These are phyloP conservation scores for Bacidia gigantensis DNA, from an alignment of 495 filamentous ascomycete genomes.

Conservation along the genomic window DNA sequence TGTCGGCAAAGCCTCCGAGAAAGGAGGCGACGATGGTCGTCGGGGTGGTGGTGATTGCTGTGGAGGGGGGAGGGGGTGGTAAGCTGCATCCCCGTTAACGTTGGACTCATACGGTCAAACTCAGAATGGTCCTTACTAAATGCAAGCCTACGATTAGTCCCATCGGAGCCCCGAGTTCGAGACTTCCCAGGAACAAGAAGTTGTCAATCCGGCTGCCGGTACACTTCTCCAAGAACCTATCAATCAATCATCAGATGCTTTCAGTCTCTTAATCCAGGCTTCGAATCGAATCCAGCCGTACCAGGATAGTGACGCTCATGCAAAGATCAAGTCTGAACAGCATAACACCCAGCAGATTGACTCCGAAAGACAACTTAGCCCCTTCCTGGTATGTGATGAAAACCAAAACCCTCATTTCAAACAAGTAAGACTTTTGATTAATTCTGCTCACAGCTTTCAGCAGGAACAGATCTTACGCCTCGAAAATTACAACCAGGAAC, in stretches of 20 bases:
- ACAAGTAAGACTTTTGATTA: too few species aligned
- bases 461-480: slow-evolving; percentile 5
- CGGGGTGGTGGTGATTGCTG: too few species aligned
- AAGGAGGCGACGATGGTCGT: too few species aligned
- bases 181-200: slow-evolving; percentile 24
- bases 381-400: too few species aligned
- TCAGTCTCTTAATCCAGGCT: slow-evolving; percentile 46
- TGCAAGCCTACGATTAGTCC: background rate
- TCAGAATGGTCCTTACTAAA: background rate
- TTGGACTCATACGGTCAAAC: slow-evolving; percentile 9
- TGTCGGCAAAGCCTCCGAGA: too few species aligned
- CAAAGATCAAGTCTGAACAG: background rate
- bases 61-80: too few species aligned
- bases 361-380: slow-evolving; percentile 3
- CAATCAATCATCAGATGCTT: slow-evolving; percentile 44
- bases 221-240: slow-evolving; percentile 44
- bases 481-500: background rate
- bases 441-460: too few species aligned
- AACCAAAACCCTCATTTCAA: too few species aligned
- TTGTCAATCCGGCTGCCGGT: slow-evolving; percentile 41
- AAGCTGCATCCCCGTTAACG: slow-evolving; percentile 5
- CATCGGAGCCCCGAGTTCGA: background rate
- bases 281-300: slow-evolving; percentile 39
- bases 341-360: background rate
- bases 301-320: slow-evolving; percentile 6